These are phyloP conservation scores for Salmacisia buchloeana DNA, from an alignment of 1,284 basidiomycete genomes.

Conservation along the genomic window DNA sequence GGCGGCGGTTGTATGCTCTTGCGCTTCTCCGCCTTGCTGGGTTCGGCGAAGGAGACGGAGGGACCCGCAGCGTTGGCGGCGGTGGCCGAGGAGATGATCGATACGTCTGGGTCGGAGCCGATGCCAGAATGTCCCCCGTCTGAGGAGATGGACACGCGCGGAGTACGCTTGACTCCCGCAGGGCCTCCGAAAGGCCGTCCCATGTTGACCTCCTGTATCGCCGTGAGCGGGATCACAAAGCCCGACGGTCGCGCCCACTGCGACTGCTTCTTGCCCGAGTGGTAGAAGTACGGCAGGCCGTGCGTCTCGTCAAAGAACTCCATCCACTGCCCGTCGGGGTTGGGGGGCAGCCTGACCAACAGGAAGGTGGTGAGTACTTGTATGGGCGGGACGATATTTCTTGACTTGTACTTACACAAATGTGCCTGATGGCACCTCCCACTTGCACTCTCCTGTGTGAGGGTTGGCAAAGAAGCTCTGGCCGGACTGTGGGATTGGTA, in stretches of 20 bases:
- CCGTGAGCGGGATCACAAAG: conserved; percentile 81
- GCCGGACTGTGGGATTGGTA: background rate
- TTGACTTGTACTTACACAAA: conserved; percentile 59
- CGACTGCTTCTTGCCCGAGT: conserved; percentile 77
- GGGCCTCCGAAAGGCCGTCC: background rate
- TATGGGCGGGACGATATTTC: background rate
- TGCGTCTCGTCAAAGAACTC: conserved; percentile 75
- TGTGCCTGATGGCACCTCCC: conserved; percentile 82
- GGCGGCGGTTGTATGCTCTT: conserved; percentile 6
- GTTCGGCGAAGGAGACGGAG: conserved; percentile 6
- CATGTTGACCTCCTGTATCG: conserved; percentile 62
- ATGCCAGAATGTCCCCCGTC: background rate
- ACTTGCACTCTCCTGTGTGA: conserved; percentile 80
- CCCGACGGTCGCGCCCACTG: conserved; percentile 79
- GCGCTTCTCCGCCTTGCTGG: background rate
- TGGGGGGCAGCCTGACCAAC: conserved; percentile 69
- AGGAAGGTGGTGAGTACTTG: too few species aligned
- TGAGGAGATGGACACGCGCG: background rate
- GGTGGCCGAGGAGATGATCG: background rate
- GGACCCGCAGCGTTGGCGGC: background rate
- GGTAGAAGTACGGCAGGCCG: conserved; percentile 83
- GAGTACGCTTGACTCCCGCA: background rate
- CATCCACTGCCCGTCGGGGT: conserved; percentile 86
- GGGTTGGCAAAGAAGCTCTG: conserved; percentile 78
- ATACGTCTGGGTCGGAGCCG: background rate